phyloP scores from a whole-genome alignment of 495 filamentous ascomycete genomes.

The Penicillium diatomitis region DNA sequence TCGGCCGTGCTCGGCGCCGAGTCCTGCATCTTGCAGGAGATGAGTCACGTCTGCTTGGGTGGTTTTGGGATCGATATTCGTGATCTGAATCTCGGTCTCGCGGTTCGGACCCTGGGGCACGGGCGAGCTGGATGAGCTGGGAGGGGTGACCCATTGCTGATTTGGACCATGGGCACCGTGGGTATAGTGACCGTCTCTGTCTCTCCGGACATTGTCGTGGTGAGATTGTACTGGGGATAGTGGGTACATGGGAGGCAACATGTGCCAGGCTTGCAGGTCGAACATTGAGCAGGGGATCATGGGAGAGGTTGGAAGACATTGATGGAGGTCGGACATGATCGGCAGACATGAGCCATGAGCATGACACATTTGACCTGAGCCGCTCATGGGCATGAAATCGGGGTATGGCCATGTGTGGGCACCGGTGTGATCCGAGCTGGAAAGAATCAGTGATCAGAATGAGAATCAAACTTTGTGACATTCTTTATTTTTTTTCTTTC shows the following conservation, averaged over 20 bases:
- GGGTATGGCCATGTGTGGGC: conserved; percentile 20
- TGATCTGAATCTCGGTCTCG: conserved; percentile 11
- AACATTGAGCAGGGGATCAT: conserved; percentile 21
- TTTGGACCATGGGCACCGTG: background rate
- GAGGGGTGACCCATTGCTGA: conserved; percentile 6
- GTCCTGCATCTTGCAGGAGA: conserved; percentile 15
- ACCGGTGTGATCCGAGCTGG: conserved; percentile 18
- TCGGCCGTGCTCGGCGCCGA: conserved; percentile 22
- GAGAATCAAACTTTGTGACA: too few species aligned
- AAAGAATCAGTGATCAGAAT: background rate
- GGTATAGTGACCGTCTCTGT: background rate
- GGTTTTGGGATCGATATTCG: conserved; percentile 20
- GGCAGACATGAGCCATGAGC: conserved; percentile 20
- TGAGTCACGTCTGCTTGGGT: conserved; percentile 15
- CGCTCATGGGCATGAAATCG: conserved; percentile 24
- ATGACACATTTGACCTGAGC: conserved; percentile 15
- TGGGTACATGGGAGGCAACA: conserved; percentile 22
- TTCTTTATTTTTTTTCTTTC: too few species aligned
- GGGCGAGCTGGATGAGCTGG: background rate
- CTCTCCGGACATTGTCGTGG: background rate
- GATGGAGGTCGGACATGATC: conserved; percentile 25
- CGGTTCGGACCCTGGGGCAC: too few species aligned
- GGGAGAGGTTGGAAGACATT: conserved; percentile 25
- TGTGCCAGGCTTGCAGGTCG: conserved; percentile 22
- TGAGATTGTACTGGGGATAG: conserved; percentile 19